Evolutionary conservation across 2,329 filamentous ascomycete genomes (phyloP).

Genomic region (Diaporthe helianthi): DNA sequence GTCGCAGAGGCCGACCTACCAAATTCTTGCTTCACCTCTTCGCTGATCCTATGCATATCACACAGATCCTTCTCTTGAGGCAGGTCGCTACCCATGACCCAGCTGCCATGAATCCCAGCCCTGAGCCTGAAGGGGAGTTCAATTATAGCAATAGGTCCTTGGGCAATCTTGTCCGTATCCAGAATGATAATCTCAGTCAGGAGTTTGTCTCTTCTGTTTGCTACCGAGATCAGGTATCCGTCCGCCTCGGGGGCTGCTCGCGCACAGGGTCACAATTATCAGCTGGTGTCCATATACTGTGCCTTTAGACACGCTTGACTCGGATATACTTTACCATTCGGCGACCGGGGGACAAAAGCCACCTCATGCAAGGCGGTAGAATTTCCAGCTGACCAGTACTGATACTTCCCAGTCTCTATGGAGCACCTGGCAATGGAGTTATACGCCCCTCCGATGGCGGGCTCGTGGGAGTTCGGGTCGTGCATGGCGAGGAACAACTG

Average conservation of each 20-base stretch:
- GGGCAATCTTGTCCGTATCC: conserved; percentile 8
- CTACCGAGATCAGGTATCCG: conserved; percentile 27
- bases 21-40: conserved; percentile 19
- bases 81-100: conserved; percentile 17
- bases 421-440: conserved; percentile 29
- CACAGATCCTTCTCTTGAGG: conserved; percentile 5
- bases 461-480: conserved; percentile 26
- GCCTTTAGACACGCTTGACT: background rate
- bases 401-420: conserved; percentile 18
- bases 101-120: conserved; percentile 24
- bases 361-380: conserved; percentile 24
- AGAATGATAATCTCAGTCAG: conserved; percentile 24
- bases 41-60: conserved; percentile 22
- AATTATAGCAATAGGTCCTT: conserved; percentile 23
- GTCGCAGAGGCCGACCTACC: background rate
- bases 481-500: conserved; percentile 29
- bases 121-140: conserved; percentile 25
- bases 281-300: background rate
- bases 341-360: conserved; percentile 25
- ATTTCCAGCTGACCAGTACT: conserved; percentile 27
- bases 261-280: background rate
- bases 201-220: conserved; percentile 25
- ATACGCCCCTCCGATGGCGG: conserved; percentile 21
- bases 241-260: conserved; percentile 19
- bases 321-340: conserved; percentile 2